Evolutionary conservation across 208 protist species (phyloP), one percentile per base, ranked within the genome.

Genomic region (Leishmania braziliensis): DNA sequence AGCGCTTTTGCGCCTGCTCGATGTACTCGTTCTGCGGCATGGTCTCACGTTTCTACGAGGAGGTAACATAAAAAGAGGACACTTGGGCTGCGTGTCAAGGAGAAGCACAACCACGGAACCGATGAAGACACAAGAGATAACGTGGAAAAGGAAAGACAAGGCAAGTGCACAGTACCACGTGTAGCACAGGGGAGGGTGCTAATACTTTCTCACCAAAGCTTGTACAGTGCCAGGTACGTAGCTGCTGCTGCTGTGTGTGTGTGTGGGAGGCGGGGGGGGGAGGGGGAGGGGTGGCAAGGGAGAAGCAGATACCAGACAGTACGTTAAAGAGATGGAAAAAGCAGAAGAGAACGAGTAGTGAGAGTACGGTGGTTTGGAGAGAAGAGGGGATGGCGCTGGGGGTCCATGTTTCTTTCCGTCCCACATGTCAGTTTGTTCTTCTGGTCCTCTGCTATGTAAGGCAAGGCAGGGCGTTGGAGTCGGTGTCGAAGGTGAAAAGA

Each of bases 1-100:
- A 98, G 70, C 99, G 96, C 96, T 99, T 99, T 86, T 96, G 91
- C 79, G 97, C 93, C 73, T 99, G 93, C 88, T 99, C 99, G 91
- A 99, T 99, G 86, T 99, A 99, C 84, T 99, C 99, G 83, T 99
- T 98, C 92, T 99, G 99, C 81, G 99, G 98, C 99, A 99, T 99
- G 60, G n/a, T 39, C 5, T 46, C 48, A n/a, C 48, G 53, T 69
- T 36, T 6, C 20, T 51, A 39, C 5, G 68, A 80, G 77, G 14
- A 80, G 68, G 80, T 33, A 54, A 75, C 54, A 86, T 54, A 5
- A 43, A 72, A 63, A 81, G 72, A 77, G 54, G 58, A 65, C 4
- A 54, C 12, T 73, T 14, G 29, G 43, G 66, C 10, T 12, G 36
- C 0, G 46, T 48, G 69, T 54, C 8, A 16, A 39, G 66, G n/a